phyloP scores from a whole-genome alignment of 116 monocot genomes.

The Phalaenopsis hybrid region DNA sequence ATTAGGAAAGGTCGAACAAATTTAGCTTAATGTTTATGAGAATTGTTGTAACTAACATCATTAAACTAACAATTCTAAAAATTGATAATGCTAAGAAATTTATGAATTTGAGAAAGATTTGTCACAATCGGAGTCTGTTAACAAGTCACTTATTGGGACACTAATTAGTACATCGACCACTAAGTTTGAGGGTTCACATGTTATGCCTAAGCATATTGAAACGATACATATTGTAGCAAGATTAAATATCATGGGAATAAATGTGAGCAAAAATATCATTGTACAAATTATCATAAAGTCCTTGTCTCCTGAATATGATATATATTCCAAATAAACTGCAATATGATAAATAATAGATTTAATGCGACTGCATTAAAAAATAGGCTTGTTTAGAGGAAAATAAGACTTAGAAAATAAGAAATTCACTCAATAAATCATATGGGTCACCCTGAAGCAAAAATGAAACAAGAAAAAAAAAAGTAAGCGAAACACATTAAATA shows the following conservation, averaged over 20 bases:
- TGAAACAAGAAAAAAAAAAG: neutral
- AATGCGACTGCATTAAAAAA: constrained; percentile 5
- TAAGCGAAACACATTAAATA: neutral
- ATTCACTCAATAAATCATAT: neutral
- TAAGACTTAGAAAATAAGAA: constrained; percentile 4
- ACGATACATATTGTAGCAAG: neutral
- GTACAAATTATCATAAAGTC: constrained; percentile 6
- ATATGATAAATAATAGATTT: constrained; percentile 1
- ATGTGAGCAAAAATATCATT: neutral
- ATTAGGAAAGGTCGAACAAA: constrained; percentile 14
- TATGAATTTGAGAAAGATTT: neutral
- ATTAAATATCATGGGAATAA: neutral
- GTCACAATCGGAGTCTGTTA: neutral
- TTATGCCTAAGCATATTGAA: neutral
- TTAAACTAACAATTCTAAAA: neutral
- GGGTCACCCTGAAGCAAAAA: neutral
- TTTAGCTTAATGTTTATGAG: constrained; percentile 20
- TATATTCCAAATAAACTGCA: neutral
- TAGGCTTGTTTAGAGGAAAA: neutral
- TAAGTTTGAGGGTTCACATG: neutral
- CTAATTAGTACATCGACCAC: neutral
- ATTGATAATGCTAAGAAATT: constrained; percentile 8
- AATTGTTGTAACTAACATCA: constrained; percentile 5
- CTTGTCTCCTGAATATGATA: neutral
- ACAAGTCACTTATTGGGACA: constrained; percentile 11